Evolutionary conservation across 148 eudicot genomes (phyloP).

Genomic region (Amaranthus palmeri): DNA sequence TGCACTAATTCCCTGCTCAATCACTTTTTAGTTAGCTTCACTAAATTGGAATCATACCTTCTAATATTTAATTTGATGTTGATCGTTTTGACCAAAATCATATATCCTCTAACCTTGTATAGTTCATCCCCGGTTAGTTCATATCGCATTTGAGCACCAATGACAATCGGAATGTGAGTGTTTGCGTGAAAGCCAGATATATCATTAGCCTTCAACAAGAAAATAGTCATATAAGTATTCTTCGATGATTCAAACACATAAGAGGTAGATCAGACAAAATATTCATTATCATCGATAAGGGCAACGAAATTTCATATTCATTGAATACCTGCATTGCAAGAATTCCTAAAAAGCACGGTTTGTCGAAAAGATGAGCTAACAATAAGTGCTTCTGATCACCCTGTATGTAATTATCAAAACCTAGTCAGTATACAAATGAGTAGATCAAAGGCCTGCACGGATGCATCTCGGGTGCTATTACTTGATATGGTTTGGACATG

Average conservation of each 20-base stretch:
- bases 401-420: slow-evolving; percentile 26
- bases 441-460: too few relatives aligned
- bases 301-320: too few relatives aligned
- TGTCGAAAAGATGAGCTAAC: slow-evolving; percentile 93
- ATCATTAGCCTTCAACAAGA: slow-evolving; percentile 58
- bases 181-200: slow-evolving; percentile 82
- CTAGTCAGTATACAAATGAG: too few relatives aligned
- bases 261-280: too few relatives aligned
- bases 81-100: too few relatives aligned
- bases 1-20: slow-evolving; percentile 67
- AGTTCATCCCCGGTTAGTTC: slow-evolving; percentile 88
- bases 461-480: too few relatives aligned
- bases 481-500: too few relatives aligned
- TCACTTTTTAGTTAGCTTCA: background rate
- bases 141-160: slow-evolving; percentile 92
- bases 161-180: slow-evolving; percentile 82
- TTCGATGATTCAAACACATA: too few relatives aligned
- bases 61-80: too few relatives aligned
- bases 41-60: background rate
- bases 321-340: slow-evolving; percentile 69
- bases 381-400: slow-evolving; percentile 66
- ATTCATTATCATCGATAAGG: too few relatives aligned
- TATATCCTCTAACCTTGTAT: slow-evolving; percentile 46
- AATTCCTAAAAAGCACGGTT: slow-evolving; percentile 89
- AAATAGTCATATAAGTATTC: background rate